phyloP scores from a whole-genome alignment of 495 filamentous ascomycete genomes.

The Lasiosphaeria ovina region DNA sequence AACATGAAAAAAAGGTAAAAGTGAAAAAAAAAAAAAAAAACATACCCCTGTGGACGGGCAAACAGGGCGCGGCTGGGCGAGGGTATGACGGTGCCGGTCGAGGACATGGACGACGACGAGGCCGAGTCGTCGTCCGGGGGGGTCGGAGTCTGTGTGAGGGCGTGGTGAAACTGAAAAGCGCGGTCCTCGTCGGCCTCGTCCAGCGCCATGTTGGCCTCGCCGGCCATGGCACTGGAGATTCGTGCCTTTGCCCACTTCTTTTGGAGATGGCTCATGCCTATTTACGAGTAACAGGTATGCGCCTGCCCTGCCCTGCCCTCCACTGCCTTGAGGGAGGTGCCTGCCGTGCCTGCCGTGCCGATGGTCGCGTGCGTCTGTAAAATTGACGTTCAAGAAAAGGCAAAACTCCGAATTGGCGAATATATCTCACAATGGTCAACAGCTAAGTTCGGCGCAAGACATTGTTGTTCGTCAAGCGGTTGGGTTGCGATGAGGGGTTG shows the following conservation, averaged over 20 bases:
- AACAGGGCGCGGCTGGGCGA: constrained; percentile 72
- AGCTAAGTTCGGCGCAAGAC: too few relatives aligned
- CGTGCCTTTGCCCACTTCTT: constrained; percentile 79
- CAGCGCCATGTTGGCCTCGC: constrained; percentile 34
- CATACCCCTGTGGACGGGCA: constrained; percentile 63
- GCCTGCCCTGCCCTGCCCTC: too few relatives aligned
- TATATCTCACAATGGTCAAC: too few relatives aligned
- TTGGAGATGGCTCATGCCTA: constrained; percentile 79
- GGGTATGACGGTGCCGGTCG: constrained; percentile 84
- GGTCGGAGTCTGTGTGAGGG: not conserved
- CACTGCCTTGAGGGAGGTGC: too few relatives aligned
- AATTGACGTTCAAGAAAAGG: too few relatives aligned
- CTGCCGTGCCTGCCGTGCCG: too few relatives aligned
- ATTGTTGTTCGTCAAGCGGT: too few relatives aligned
- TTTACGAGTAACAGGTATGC: too few relatives aligned
- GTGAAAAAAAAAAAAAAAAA: constrained; percentile 18
- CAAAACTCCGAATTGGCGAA: too few relatives aligned
- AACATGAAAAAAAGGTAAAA: constrained; percentile 8
- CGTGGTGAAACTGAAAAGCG: constrained; percentile 7
- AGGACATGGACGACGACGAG: constrained; percentile 74
- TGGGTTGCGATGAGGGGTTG: too few relatives aligned
- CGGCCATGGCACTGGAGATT: constrained; percentile 43
- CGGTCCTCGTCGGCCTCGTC: constrained; percentile 53
- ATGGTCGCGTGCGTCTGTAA: too few relatives aligned
- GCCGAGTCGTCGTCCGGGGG: constrained; percentile 67